phyloP scores from a whole-genome alignment of 2,329 filamentous ascomycete species.

The Fusarium floridanum region DNA sequence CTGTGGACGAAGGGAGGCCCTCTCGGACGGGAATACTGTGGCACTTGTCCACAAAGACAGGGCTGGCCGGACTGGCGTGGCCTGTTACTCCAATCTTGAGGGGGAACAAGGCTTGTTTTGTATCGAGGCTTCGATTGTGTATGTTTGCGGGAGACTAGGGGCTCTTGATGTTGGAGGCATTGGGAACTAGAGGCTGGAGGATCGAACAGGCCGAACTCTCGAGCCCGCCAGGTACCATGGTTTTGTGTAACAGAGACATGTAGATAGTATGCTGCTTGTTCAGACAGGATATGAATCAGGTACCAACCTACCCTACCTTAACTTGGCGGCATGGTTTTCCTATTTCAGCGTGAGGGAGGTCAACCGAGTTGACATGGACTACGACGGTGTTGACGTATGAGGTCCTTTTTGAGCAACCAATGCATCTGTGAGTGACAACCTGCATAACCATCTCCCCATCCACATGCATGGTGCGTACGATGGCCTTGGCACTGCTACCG shows the following conservation, averaged over 20 bases:
- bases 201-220: conserved; percentile 27
- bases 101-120: conserved; percentile 29
- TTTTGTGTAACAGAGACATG: conserved; percentile 13
- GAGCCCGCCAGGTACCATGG: conserved; percentile 19
- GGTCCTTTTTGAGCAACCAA: background rate
- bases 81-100: conserved; percentile 11
- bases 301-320: background rate
- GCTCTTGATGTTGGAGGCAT: conserved; percentile 24
- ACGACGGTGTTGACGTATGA: background rate
- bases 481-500: background rate
- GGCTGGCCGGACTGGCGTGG: conserved; percentile 13
- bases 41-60: conserved; percentile 22
- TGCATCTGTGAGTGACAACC: background rate
- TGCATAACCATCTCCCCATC: conserved; percentile 5
- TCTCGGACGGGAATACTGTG: conserved; percentile 18
- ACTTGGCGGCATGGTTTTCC: conserved; percentile 6
- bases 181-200: conserved; percentile 42
- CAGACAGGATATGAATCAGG: conserved; percentile 16
- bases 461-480: conserved; percentile 7
- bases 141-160: conserved; percentile 18
- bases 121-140: conserved; percentile 18
- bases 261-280: conserved; percentile 25
- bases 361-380: background rate
- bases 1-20: conserved; percentile 16
- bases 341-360: background rate